phyloP scores from a whole-genome alignment of 495 filamentous ascomycete species.

The Bacidia rubella region DNA sequence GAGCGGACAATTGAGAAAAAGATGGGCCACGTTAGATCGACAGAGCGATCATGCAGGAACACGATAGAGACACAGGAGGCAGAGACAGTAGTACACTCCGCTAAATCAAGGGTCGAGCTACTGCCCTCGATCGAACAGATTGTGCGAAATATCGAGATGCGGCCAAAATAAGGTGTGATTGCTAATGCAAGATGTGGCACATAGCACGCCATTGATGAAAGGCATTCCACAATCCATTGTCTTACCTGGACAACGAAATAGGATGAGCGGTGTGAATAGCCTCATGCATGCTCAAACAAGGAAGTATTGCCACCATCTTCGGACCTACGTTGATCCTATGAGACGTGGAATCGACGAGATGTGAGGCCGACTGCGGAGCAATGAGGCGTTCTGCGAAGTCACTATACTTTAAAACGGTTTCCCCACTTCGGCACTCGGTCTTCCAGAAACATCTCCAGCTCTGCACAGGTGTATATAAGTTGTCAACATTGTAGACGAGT shows the following conservation, averaged over 20 bases:
- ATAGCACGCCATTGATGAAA: constrained; percentile 8
- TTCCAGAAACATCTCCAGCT: no score
- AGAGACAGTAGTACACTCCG: background rate
- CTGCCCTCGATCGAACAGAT: background rate
- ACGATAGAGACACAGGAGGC: background rate
- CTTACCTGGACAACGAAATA: background rate
- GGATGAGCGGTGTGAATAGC: constrained; percentile 6
- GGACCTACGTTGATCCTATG: background rate
- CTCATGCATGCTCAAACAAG: background rate
- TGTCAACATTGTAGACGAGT: no score
- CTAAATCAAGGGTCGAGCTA: background rate
- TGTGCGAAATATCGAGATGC: background rate
- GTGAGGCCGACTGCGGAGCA: background rate
- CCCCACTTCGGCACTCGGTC: no score
- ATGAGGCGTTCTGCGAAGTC: background rate
- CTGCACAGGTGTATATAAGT: no score
- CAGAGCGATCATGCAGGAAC: background rate
- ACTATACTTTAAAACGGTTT: no score
- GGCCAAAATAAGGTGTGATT: constrained; percentile 8
- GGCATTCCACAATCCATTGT: background rate
- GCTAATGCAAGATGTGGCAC: constrained; percentile 7
- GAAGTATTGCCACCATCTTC: background rate
- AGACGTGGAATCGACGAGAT: no score
- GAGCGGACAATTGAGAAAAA: no score
- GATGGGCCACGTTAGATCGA: no score